Base-by-base conservation (phyloP, 805 yeast species). In the Candida vaughaniae region DNA sequence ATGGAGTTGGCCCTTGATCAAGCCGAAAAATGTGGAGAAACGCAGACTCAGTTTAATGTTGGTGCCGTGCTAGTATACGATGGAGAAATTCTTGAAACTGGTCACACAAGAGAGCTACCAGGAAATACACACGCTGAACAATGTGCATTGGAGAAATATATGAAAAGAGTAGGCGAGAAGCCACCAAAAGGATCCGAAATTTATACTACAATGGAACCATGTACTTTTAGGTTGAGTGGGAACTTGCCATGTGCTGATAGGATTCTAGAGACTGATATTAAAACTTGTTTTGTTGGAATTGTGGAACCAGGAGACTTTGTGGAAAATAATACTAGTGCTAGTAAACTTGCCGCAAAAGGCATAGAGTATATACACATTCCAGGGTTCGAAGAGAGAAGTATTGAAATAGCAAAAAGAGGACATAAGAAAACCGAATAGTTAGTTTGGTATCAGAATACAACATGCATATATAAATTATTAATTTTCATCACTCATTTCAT, bases 41-140 rank as follows among this genome's bases (percentile, higher is more conserved):
- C 95, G 0, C 77, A 76, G 22, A 85, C 95, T 0, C 96, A 95
- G 16, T 91, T 85, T 56, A 80, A 90, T 45, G 98, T 93, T n/a
- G 99, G 99, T 5, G 95, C 96, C 0, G 80, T 88, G 0, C 64
- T 93, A 4, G 91, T 79, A 0, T 62, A 73, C 38, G 51, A 61
- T 34, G 83, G 85, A 25, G 52, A 73, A 35, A 66, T 91, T 0
- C 55, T 93, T n/a, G 71, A 84, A 6, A 79, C 86, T 0, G 99
- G 99, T 0, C 88, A 77, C 53, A 87, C 98, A 0, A 71, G 98
- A 37, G 99, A 93, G 58, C 64, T 90, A 2, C 85, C 83, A 14
- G 99, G 98, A 0, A 93, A 91, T 59, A 91, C 99, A 0, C 99
- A 91, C 58, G 99, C 99, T 3, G 99, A 93, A 53, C 96, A 93